These are phyloP conservation scores for Ophiosphaerella korrae DNA, from an alignment of 2,329 filamentous ascomycete genomes.

Conservation along the genomic window DNA sequence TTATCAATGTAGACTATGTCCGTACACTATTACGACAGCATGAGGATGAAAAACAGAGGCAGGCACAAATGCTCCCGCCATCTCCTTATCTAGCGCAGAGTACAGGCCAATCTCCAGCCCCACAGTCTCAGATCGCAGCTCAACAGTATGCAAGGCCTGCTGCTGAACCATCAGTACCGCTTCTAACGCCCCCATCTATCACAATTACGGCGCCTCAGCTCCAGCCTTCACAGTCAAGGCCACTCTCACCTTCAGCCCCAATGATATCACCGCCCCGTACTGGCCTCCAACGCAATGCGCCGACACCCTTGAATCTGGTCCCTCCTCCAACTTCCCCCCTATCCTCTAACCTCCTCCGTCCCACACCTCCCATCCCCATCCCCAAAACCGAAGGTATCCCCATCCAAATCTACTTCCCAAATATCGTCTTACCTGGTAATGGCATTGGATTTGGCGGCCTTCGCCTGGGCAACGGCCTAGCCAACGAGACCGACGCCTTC, in stretches of 20 bases:
- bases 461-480: constrained; percentile 6
- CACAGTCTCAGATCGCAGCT: too few species aligned
- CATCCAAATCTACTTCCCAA: constrained; percentile 37
- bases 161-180: neutral
- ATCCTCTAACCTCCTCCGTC: constrained; percentile 9
- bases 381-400: constrained; percentile 16
- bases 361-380: constrained; percentile 18
- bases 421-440: constrained; percentile 21
- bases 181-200: neutral
- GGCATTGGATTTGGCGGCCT: constrained; percentile 9
- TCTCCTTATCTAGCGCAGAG: too few species aligned
- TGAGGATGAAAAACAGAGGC: too few species aligned
- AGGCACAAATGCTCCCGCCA: too few species aligned
- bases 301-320: constrained; percentile 7
- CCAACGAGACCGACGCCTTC: constrained; percentile 33
- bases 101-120: too few species aligned
- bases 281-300: constrained; percentile 21
- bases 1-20: too few species aligned
- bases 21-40: too few species aligned
- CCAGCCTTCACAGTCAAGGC: neutral
- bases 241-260: neutral
- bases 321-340: constrained; percentile 6
- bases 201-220: neutral
- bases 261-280: constrained; percentile 1
- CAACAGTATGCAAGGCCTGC: neutral